These are phyloP conservation scores for Apiospora koreana DNA, from an alignment of 2,329 filamentous ascomycete species.

Conservation along the genomic window DNA sequence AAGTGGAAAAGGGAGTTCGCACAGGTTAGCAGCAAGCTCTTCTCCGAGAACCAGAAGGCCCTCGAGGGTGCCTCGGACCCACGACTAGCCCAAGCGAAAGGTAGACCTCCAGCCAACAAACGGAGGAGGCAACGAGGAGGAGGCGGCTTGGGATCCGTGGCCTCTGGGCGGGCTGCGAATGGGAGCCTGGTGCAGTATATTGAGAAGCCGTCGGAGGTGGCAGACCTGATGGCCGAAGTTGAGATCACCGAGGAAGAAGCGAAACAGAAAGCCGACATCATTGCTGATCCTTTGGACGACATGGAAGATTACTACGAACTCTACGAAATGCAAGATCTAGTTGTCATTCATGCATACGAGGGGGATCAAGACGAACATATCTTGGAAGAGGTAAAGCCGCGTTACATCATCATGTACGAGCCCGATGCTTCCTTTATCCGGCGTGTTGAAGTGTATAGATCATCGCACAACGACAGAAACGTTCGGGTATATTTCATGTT, in stretches of 20 bases:
- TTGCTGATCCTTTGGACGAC: conserved; percentile 77
- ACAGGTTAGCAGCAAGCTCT: conserved; percentile 77
- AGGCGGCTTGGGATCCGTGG: conserved; percentile 63
- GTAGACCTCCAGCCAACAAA: conserved; percentile 79
- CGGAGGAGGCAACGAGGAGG: conserved; percentile 75
- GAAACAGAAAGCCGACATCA: conserved; percentile 73
- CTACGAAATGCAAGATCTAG: conserved; percentile 85
- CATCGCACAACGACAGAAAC: conserved; percentile 85
- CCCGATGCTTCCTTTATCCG: conserved; percentile 93
- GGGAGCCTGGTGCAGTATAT: conserved; percentile 77
- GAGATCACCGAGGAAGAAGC: conserved; percentile 78
- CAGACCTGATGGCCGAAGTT: conserved; percentile 79
- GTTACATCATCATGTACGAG: conserved; percentile 98
- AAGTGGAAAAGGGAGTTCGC: conserved; percentile 90
- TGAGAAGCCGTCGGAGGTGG: conserved; percentile 81
- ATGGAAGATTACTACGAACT: conserved; percentile 93
- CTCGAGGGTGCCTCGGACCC: conserved; percentile 67
- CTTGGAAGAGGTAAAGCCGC: conserved; percentile 89
- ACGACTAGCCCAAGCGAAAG: conserved; percentile 49
- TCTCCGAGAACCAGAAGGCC: conserved; percentile 77
- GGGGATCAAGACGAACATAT: conserved; percentile 95
- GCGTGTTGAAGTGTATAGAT: conserved; percentile 91
- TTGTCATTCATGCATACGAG: conserved; percentile 91
- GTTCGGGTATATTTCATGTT: conserved; percentile 97
- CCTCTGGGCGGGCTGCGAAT: conserved; percentile 65